A percentile compares a stretch with the other conserved stretches of the same genome.
Evolutionary conservation across 495 filamentous ascomycete species (phyloP).

Genomic region (Trichoderma erinaceum): DNA sequence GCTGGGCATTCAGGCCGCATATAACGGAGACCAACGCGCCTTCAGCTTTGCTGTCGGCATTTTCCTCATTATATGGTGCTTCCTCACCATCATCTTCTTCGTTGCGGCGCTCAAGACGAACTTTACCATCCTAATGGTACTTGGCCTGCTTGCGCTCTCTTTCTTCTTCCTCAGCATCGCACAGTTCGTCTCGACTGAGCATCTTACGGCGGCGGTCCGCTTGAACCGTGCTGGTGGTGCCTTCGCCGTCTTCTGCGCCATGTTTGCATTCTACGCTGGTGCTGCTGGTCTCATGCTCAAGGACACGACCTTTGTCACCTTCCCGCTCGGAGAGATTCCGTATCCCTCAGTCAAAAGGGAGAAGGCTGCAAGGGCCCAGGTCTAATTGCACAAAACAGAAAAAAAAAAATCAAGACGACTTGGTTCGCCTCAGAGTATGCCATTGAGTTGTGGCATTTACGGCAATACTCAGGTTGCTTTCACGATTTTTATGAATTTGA

Average conservation of each 20-base stretch:
- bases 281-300: conserved; percentile 61
- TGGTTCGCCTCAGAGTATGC: too few species aligned
- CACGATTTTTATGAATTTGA: too few species aligned
- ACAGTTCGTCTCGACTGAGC: conserved; percentile 45
- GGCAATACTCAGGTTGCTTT: too few species aligned
- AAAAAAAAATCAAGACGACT: too few species aligned
- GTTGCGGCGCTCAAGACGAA: conserved; percentile 79
- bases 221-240: conserved; percentile 69
- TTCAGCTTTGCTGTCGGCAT: conserved; percentile 59
- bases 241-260: conserved; percentile 73
- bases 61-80: conserved; percentile 80
- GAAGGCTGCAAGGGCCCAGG: not conserved
- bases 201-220: conserved; percentile 19
- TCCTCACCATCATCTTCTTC: conserved; percentile 78
- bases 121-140: conserved; percentile 80
- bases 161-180: conserved; percentile 73
- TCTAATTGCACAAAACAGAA: too few species aligned
- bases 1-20: conserved; percentile 44
- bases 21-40: conserved; percentile 29
- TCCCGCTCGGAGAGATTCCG: conserved; percentile 16
- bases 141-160: conserved; percentile 77
- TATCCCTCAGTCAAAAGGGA: not conserved
- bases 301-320: conserved; percentile 15
- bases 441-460: too few species aligned
- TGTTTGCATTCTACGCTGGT: conserved; percentile 86